Base-by-base conservation (phyloP, 1,284 basidiomycete genomes). In the Xanthoconium separans region DNA sequence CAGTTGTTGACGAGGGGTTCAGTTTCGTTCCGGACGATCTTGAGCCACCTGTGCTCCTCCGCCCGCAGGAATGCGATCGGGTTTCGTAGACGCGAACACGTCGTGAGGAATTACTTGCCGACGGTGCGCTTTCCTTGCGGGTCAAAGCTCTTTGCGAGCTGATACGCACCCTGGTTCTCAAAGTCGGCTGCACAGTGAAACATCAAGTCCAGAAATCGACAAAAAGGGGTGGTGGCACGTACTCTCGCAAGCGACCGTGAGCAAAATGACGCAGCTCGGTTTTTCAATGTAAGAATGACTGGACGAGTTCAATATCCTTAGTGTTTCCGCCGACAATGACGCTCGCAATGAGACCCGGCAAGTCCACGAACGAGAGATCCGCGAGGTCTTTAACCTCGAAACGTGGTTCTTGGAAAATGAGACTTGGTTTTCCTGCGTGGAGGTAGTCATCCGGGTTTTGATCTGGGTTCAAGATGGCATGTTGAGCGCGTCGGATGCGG, bases 161-260 rank as follows among this genome's bases (percentile, higher is more conserved):
- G 51, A 34, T 53, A 29, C 11, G 51, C 50, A 27, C 49, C 49
- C 29, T 53, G 51, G 20, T 53, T 53, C 41, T 53, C 51, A 9
- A 53, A 53, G 29, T 53, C 51, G 13, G 51, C 50, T 53, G 12
- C 12, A 8, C 42, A 42, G 9, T 8, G 10, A 11, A 10, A 22
- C 18, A 11, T 51, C 36, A 51, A 15, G 36, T 7, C 10, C 12
- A 13, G 12, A 1, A 30, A 16, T 30, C 10, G 1, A 34, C 18
- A 10, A 31, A 2, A 7, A 13, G 15, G 24, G 33, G 7, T 3
- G 16, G 13, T 9, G n/a, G 12, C 11, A 57, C 41, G 20, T 30
- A 87, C 85, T 86, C 65, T 87, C 84, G 61, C 85, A 89, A 2
- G 86, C 75, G 0, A 89, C 79, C 0, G 85, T 84, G 8, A 88